Conservation (phyloP, 2,329 filamentous ascomycete genomes). For the Trichoderma koningiopsis region DNA sequence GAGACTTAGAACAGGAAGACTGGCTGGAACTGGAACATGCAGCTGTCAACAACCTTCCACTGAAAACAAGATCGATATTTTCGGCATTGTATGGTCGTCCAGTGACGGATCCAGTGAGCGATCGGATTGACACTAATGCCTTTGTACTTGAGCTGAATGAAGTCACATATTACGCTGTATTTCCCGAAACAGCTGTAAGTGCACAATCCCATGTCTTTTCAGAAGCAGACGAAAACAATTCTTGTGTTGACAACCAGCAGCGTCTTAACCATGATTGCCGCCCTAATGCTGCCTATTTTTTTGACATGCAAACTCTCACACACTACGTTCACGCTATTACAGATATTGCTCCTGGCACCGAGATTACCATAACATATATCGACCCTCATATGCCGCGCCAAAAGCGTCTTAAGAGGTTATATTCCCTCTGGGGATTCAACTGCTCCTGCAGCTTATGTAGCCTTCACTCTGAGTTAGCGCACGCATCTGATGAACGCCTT, state of each 20-base stretch:
- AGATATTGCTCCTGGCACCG: constrained; percentile 45
- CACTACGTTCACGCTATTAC: constrained; percentile 45
- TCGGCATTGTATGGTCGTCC: constrained; percentile 22
- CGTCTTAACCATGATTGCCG: constrained; percentile 51
- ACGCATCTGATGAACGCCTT: constrained; percentile 44
- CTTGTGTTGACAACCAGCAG: constrained; percentile 32
- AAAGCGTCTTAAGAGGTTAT: constrained; percentile 37
- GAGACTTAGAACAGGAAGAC: neutral
- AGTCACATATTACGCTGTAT: constrained; percentile 7
- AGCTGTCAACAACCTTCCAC: constrained; percentile 24
- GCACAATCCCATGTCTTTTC: neutral
- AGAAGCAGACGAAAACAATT: neutral
- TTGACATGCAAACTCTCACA: constrained; percentile 42
- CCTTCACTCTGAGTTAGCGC: constrained; percentile 32
- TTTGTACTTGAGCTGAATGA: constrained; percentile 20
- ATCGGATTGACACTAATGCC: constrained; percentile 27
- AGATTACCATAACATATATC: constrained; percentile 49
- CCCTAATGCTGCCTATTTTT: constrained; percentile 48
- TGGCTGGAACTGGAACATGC: constrained; percentile 8
- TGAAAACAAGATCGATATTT: constrained; percentile 12
- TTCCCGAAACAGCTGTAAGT: constrained; percentile 29
- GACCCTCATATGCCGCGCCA: constrained; percentile 34
- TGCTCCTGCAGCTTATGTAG: constrained; percentile 46
- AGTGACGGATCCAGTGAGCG: constrained; percentile 6
- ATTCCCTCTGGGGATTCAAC: constrained; percentile 43